A percentile compares a stretch with the other conserved stretches of the same genome.
Evolutionary conservation across 1,139 yeast species (phyloP).

Genomic region (Geotrichum restrictum): DNA sequence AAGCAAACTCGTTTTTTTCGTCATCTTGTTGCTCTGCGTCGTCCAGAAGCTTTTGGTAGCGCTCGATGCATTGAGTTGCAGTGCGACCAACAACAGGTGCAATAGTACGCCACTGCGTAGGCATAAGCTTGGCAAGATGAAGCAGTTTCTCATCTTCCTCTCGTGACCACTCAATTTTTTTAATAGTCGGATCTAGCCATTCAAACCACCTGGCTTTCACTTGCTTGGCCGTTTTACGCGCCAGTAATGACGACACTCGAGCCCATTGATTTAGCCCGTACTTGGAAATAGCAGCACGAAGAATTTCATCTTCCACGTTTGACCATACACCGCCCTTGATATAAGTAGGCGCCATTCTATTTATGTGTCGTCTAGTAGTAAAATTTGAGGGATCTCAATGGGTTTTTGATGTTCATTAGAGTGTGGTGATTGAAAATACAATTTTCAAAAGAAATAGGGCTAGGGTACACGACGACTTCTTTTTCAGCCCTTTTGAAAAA

Average conservation of each 20-base stretch:
- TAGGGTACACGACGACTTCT: too few species aligned
- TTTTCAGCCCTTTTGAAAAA: too few species aligned
- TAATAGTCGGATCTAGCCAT: slow-evolving; percentile 72
- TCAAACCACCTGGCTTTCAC: slow-evolving; percentile 93
- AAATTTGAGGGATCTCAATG: neutral
- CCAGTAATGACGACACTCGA: slow-evolving; percentile 79
- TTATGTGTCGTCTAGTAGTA: too few species aligned
- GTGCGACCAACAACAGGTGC: slow-evolving; percentile 79
- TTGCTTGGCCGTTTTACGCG: slow-evolving; percentile 84
- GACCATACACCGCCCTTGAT: slow-evolving; percentile 92
- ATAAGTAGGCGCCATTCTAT: slow-evolving; percentile 55
- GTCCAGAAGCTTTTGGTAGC: slow-evolving; percentile 74
- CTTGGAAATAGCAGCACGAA: slow-evolving; percentile 86
- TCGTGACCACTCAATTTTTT: slow-evolving; percentile 62
- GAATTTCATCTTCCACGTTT: slow-evolving; percentile 81
- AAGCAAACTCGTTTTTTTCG: slow-evolving; percentile 40
- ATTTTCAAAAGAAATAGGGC: too few species aligned
- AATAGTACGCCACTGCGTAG: slow-evolving; percentile 93
- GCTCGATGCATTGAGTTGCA: slow-evolving; percentile 81
- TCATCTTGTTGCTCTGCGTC: slow-evolving; percentile 45
- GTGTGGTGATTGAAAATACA: neutral
- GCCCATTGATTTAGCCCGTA: slow-evolving; percentile 96
- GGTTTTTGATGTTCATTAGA: neutral
- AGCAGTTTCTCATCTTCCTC: slow-evolving; percentile 75
- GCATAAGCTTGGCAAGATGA: slow-evolving; percentile 63